Base-by-base conservation (phyloP, 1,284 basidiomycete genomes). In the Omphalotus olearius region DNA sequence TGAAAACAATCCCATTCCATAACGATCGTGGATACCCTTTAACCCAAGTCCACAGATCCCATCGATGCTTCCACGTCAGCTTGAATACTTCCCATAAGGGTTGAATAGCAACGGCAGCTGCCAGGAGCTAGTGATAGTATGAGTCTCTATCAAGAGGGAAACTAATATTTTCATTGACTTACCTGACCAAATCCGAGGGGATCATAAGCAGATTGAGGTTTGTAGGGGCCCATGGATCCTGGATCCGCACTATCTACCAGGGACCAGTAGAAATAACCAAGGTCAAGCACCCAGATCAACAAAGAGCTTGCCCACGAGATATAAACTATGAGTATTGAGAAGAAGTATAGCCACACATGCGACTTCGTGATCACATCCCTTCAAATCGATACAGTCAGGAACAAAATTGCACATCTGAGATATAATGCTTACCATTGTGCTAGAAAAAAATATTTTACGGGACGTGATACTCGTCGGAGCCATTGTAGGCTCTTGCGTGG, bases 361-460 rank as follows among this genome's bases (percentile, higher is more conserved):
- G 47, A 47, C n/a, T 46, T 40, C 14, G 51, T 52, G 7, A 56
- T 47, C 7, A 56, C 55, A 36, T 53, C 49, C 55, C 54, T 56
- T 6, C 7, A 17, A 13, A 28, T 28, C 13, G 2, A 13, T 25
- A 17, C 2, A 35, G 11, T 13, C 6, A 2, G 6, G 14, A 16
- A 14, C n/a, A 7, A 6, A 3, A 10, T 18, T 17, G 6, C 30
- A 44, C 37, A 14, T 7, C 1, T 5, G 13, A 23, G 20, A 16
- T 2, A 47, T 7, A n/a, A 46, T 5, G 23, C 41, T 23, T 13
- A 56, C 54, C 55, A 56, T 25, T 56, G 51, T 9, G 55, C 43
- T 2, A 53, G 28, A 6, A 47, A 42, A 26, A 52, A 48, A 9
- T 47, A 56, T 23, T 50, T 52, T 5, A 49, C 41, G 5, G 33